Evolutionary conservation across 345 rosid species (phyloP), one percentile per base, ranked within the genome.

Genomic region (Crucihimalaya himalaica): DNA sequence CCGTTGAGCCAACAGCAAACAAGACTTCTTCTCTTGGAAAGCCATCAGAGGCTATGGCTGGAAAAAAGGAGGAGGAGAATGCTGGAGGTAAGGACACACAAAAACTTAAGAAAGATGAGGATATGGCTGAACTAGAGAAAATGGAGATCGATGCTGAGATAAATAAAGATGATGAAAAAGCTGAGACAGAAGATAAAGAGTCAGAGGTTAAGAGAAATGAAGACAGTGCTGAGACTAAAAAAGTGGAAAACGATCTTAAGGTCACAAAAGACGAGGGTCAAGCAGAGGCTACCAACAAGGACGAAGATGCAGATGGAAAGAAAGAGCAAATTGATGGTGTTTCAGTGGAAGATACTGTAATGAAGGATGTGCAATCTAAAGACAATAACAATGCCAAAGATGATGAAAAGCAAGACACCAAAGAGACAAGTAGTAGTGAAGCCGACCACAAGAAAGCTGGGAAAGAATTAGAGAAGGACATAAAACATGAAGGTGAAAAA

Each of bases 1-100:
- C 86, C 67, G 83, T 63, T 82, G 61, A 78, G 72, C 83, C 76
- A 52, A 69, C 72, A 23, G 85, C 64, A 56, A 85, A 81, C 75
- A 85, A 91, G 76, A 78, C 80, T 61, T 53, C 19, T 45, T 58
- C 32, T 48, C 79, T 70, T 4, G 81, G 79, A 7, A 81, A 86
- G 61, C 58, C 83, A 39, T 72, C 48, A n/a, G 75, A 81, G 27
- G 56, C 61, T 47, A 48, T 73, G 66, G 62, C 80, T 59, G 89
- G 48, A 34, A 35, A 68, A 14, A 68, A 60, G 31, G 65, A 54
- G 47, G 67, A 58, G 31, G 70, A 45, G 45, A 76, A 7, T 46
- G 19, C 66, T 53, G 79, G 48, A 53, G 70, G 50, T 43, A 65
- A 71, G 59, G 65, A 46, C 32, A 61, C 47, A 11, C 43, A 58